Conservation (phyloP, 345 rosid species). For the Brassica carinata region DNA sequence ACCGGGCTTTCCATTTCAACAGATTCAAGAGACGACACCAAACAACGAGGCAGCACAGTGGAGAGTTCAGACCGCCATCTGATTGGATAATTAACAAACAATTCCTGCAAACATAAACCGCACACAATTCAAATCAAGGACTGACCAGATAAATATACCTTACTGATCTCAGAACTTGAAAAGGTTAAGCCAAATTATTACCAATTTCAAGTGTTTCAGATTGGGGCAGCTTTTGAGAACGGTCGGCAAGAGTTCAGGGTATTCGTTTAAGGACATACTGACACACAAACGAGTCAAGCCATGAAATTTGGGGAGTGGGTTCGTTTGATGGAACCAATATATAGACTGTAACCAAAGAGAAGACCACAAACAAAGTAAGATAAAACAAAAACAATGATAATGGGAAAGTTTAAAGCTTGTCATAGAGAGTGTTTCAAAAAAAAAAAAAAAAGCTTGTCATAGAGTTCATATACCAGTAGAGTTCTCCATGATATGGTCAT, state of each 20-base stretch:
- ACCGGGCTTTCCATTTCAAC: conserved; percentile 13
- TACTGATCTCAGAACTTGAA: neutral
- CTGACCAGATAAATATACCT: too few relatives aligned
- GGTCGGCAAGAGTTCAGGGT: neutral
- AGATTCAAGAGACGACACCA: conserved; percentile 12
- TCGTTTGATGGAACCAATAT: neutral
- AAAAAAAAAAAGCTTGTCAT: too few relatives aligned
- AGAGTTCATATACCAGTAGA: neutral
- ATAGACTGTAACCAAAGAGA: neutral
- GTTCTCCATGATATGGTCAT: conserved; percentile 9
- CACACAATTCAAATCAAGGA: neutral
- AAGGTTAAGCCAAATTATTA: neutral
- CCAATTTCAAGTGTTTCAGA: conserved; percentile 18
- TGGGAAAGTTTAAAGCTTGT: neutral
- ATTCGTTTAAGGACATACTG: neutral
- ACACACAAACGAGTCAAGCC: conserved; percentile 6
- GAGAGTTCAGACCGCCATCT: neutral
- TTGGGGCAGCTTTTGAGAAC: conserved; percentile 7
- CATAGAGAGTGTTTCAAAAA: too few relatives aligned
- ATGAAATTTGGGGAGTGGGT: conserved; percentile 14
- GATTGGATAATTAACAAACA: neutral
- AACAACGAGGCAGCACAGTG: neutral
- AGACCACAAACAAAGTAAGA: too few relatives aligned
- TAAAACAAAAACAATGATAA: neutral
- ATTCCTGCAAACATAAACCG: neutral